Evolutionary conservation across 2,329 filamentous ascomycete species (phyloP).

Genomic region (Arthroderma sp.): DNA sequence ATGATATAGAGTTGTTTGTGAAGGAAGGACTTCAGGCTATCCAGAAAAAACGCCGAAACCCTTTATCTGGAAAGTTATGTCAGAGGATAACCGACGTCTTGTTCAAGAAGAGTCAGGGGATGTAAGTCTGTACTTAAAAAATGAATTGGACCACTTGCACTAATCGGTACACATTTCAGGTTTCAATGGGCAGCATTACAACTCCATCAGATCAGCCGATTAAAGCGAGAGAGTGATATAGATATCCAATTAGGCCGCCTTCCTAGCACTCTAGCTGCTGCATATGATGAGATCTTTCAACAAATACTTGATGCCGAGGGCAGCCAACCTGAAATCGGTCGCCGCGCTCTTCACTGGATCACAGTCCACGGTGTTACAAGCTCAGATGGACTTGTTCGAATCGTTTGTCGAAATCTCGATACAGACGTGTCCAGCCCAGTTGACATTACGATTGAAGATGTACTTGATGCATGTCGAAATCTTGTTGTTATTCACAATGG

Average conservation of each 20-base stretch:
- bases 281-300: slow-evolving; percentile 19
- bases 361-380: no score
- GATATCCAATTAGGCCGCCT: slow-evolving; percentile 17
- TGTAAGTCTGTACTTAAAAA: slow-evolving; percentile 12
- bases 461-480: no score
- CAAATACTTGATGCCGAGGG: slow-evolving; percentile 9
- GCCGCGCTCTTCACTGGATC: slow-evolving; percentile 15
- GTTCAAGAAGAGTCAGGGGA: slow-evolving; percentile 15
- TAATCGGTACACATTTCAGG: slow-evolving; percentile 10
- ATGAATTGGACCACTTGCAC: no score
- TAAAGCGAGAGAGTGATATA: slow-evolving; percentile 13
- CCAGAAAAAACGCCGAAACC: no score
- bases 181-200: slow-evolving; percentile 24
- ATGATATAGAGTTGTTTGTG: slow-evolving; percentile 20
- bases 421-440: no score
- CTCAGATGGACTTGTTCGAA: no score
- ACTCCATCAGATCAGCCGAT: slow-evolving; percentile 16
- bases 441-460: no score
- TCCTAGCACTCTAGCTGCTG: slow-evolving; percentile 15
- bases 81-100: slow-evolving; percentile 13
- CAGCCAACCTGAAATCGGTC: slow-evolving; percentile 8
- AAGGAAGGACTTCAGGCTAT: slow-evolving; percentile 10
- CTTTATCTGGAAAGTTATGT: no score
- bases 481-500: no score
- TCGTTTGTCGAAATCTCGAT: no score